Conservation (phyloP, 495 filamentous ascomycete species). For the Neurospora sp. region DNA sequence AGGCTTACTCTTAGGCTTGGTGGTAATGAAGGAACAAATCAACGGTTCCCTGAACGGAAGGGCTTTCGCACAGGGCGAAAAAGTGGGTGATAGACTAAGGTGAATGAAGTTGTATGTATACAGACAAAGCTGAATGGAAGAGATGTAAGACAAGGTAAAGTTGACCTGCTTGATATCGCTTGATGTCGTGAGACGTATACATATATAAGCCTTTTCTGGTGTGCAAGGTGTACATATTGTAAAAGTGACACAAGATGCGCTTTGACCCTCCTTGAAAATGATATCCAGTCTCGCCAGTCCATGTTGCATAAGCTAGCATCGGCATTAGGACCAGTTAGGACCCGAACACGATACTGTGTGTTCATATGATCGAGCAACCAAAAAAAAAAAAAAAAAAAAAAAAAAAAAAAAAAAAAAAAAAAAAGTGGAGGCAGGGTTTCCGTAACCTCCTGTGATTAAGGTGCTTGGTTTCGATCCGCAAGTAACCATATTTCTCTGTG, state of each 20-base stretch:
- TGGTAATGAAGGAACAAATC: background rate
- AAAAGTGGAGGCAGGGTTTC: background rate
- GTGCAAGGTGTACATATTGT: background rate
- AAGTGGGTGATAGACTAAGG: background rate
- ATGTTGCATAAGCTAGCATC: background rate
- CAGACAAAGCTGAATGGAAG: background rate
- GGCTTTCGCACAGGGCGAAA: background rate
- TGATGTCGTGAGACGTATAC: background rate
- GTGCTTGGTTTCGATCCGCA: background rate
- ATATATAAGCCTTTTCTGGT: background rate
- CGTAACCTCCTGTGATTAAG: background rate
- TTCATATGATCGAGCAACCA: background rate
- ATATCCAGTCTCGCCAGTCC: background rate
- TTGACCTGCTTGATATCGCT: background rate
- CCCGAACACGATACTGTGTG: background rate
- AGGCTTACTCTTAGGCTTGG: background rate
- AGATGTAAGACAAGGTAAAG: background rate
- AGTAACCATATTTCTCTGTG: background rate
- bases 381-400: too few species aligned
- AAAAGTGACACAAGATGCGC: background rate
- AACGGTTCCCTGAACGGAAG: background rate
- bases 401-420: too few species aligned
- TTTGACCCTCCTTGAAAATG: background rate
- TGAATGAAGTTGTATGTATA: background rate
- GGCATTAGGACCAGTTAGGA: background rate